A percentile compares a stretch with the other conserved stretches of the same genome.
Evolutionary conservation across 2,329 filamentous ascomycete species (phyloP).

Genomic region (Sporothrix protearum): DNA sequence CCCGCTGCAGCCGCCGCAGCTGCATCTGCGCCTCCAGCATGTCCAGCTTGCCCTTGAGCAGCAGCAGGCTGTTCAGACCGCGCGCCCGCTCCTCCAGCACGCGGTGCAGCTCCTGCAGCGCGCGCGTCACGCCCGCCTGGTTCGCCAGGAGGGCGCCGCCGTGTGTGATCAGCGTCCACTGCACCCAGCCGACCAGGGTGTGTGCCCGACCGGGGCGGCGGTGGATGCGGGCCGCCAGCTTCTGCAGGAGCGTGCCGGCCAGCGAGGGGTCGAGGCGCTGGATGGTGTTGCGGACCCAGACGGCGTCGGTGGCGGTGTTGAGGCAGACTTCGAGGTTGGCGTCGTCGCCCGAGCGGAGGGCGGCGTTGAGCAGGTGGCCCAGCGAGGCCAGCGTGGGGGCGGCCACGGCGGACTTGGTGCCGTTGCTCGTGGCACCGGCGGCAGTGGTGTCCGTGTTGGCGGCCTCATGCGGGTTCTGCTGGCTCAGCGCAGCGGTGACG

Average conservation of each 20-base stretch:
- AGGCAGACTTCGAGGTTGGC: slow-evolving; percentile 90
- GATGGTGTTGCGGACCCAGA: slow-evolving; percentile 81
- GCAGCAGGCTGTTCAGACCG: slow-evolving; percentile 75
- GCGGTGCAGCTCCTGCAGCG: slow-evolving; percentile 73
- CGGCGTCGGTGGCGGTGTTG: slow-evolving; percentile 68
- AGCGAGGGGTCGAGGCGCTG: slow-evolving; percentile 83
- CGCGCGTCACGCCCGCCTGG: slow-evolving; percentile 76
- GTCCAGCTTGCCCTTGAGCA: slow-evolving; percentile 92
- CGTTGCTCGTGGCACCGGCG: slow-evolving; percentile 20
- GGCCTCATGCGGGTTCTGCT: background rate
- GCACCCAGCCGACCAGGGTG: slow-evolving; percentile 89
- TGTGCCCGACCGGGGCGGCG: slow-evolving; percentile 84
- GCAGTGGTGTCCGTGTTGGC: background rate
- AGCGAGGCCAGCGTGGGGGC: slow-evolving; percentile 53
- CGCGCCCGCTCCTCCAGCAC: slow-evolving; percentile 83
- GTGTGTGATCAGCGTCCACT: slow-evolving; percentile 89
- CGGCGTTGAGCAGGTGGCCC: slow-evolving; percentile 87
- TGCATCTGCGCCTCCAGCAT: slow-evolving; percentile 89
- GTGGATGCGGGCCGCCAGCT: slow-evolving; percentile 82
- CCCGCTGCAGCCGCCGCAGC: slow-evolving; percentile 63
- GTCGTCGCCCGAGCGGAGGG: slow-evolving; percentile 85
- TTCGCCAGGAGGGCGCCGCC: slow-evolving; percentile 84
- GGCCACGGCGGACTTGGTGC: slow-evolving; percentile 30
- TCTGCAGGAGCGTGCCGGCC: slow-evolving; percentile 72
- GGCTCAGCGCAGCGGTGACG: slow-evolving; percentile 59